A percentile compares a stretch with the other conserved stretches of the same genome.
Conservation (phyloP, 345 rosid genomes). For the Populus simonii region DNA sequence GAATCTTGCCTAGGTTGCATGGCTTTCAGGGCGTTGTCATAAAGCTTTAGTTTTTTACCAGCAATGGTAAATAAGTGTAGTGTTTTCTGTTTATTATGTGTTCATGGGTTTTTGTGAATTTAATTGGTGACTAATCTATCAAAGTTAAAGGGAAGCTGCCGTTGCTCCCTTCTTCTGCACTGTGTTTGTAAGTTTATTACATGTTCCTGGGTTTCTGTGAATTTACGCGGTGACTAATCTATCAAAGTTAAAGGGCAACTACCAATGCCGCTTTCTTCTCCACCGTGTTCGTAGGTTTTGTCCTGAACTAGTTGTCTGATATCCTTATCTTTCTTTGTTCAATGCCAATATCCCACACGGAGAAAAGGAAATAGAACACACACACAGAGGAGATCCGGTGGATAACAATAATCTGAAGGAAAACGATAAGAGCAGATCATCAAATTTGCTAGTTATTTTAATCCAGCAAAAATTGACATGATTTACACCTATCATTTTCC, state of each 20-base stretch:
- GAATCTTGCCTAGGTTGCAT: background rate
- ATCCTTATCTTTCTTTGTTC: background rate
- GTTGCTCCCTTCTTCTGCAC: too few species aligned
- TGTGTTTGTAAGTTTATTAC: background rate
- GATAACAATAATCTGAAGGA: too few species aligned
- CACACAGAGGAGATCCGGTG: background rate
- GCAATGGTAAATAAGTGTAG: background rate
- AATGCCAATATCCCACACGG: background rate
- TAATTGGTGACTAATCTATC: background rate
- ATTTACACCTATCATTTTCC: background rate
- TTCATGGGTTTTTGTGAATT: background rate
- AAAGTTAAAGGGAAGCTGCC: background rate
- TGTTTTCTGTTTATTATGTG: background rate
- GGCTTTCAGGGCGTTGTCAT: background rate
- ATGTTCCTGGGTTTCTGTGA: constrained; percentile 5
- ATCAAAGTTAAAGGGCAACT: background rate
- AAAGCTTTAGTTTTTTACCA: background rate
- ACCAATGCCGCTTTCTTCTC: background rate
- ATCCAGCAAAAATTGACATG: background rate
- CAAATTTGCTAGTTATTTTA: background rate
- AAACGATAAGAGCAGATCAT: background rate
- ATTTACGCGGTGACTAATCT: constrained; percentile 2
- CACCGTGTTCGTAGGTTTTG: background rate
- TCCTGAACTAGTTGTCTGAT: background rate
- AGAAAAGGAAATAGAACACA: background rate